Evolutionary conservation across 2,329 filamentous ascomycete genomes (phyloP), one percentile per base, ranked within the genome.

Genomic region (Orbilia ellipsospora): DNA sequence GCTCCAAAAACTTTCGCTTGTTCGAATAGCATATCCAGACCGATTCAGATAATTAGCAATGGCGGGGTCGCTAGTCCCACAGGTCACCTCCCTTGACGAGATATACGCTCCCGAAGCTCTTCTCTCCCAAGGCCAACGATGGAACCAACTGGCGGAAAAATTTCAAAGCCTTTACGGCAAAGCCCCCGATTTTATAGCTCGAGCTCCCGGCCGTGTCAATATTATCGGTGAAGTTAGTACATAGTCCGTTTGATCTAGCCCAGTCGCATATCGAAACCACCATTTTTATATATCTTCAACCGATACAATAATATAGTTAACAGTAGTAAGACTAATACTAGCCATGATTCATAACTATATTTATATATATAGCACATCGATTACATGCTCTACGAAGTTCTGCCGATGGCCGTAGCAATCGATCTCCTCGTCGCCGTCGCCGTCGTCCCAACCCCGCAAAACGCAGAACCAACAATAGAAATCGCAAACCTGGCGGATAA

Each of bases 331-430:
- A 15, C 54, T 42, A 23, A 57, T n/a, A 10, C 12, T 26, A 28
- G 15, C 12, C 40, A 42, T 44, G 31, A n/a, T 4, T 59, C 2
- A 44, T 26, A 40, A n/a, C 10, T 20, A 20, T 23, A 40, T 23
- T 26, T n/a, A n/a, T 18, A 26, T 5, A 36, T 48, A 45, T 55
- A 80, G 86, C 95, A 99, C 85, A 97, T 99, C 80, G 95, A 99
- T 85, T 99, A 99, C 85, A 97, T 93, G 13, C 88, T 99, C 18
- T 99, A 98, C 85, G 90, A 95, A 79, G 94, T 97, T 73, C 87
- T 99, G 23, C 95, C 95, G 62, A 97, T 97, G 89, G 95, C 94
- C 77, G 93, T 98, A 78, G 93, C 92, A 4, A 92, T 93, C 77
- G 95, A 99, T 83, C 90, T 93, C 69, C 87, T 99, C 73, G 88